Conservation (phyloP, 2,329 filamentous ascomycete species). For the Aurifilum marmelostoma region DNA sequence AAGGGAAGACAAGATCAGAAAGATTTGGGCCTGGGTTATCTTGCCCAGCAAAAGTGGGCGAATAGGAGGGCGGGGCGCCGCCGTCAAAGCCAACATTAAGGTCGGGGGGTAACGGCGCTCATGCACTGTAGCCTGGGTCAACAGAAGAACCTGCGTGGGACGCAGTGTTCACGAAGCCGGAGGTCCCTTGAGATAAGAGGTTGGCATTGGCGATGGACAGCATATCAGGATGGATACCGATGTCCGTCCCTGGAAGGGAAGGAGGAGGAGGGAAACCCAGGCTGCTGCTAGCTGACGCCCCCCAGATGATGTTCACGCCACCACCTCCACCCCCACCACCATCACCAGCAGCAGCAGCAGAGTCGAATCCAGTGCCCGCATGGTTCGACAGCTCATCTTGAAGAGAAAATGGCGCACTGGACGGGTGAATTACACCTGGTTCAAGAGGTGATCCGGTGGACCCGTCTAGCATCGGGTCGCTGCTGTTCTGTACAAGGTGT, state of each 20-base stretch:
- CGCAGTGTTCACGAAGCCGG: neutral
- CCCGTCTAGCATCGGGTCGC: constrained; percentile 1
- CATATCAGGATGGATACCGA: neutral
- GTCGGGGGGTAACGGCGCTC: neutral
- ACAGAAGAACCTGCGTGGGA: neutral
- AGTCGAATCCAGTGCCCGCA: neutral
- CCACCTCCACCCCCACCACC: too few relatives aligned
- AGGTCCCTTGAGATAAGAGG: neutral
- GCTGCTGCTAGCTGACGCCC: neutral
- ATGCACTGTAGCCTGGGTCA: neutral
- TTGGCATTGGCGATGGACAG: neutral
- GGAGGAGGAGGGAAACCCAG: neutral
- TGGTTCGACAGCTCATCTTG: neutral
- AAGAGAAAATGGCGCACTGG: neutral
- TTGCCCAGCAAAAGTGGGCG: neutral
- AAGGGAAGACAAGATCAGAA: neutral
- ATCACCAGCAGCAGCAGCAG: too few relatives aligned
- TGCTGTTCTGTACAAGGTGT: neutral
- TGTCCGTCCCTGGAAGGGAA: neutral
- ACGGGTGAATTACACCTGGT: neutral
- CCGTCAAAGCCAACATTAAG: neutral
- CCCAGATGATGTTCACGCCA: neutral
- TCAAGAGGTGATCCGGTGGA: neutral
- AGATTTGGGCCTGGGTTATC: neutral
- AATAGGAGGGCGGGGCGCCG: too few relatives aligned